Conservation (phyloP, 129 eudicot species). For the carrot (Daucus carota) region DNA sequence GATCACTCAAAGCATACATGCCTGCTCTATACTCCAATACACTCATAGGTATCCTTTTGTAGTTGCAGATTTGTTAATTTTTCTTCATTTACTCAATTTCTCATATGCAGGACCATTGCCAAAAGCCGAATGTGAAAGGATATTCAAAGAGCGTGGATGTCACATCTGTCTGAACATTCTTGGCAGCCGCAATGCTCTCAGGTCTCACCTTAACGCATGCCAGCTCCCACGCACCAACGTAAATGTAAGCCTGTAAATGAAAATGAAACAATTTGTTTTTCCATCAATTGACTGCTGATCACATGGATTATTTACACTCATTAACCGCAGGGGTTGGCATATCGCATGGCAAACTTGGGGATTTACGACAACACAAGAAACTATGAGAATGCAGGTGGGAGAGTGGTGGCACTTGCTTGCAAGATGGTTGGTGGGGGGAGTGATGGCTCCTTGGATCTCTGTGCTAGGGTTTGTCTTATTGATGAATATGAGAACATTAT, state of each 20-base stretch:
- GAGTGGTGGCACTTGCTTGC: slow-evolving; percentile 61
- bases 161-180: not conserved
- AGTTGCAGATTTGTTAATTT: not conserved
- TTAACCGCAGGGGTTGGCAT: slow-evolving; percentile 49
- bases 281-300: too few species aligned
- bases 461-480: slow-evolving; percentile 65
- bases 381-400: slow-evolving; percentile 32
- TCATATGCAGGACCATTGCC: not conserved
- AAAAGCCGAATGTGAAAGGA: not conserved
- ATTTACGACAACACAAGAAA: slow-evolving; percentile 57
- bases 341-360: slow-evolving; percentile 80
- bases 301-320: too few species aligned
- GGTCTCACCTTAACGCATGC: not conserved
- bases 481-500: slow-evolving; percentile 53
- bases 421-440: slow-evolving; percentile 77
- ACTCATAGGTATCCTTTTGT: too few species aligned
- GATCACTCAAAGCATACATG: not conserved
- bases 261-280: not conserved
- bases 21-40: too few species aligned
- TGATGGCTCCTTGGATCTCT: slow-evolving; percentile 57
- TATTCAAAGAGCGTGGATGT: not conserved
- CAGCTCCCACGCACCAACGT: not conserved
- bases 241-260: not conserved
- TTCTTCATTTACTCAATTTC: not conserved
- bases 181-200: slow-evolving; percentile 2